Evolutionary conservation across 768 basidiomycete genomes (phyloP).

Genomic region (Lentinula lateritia): DNA sequence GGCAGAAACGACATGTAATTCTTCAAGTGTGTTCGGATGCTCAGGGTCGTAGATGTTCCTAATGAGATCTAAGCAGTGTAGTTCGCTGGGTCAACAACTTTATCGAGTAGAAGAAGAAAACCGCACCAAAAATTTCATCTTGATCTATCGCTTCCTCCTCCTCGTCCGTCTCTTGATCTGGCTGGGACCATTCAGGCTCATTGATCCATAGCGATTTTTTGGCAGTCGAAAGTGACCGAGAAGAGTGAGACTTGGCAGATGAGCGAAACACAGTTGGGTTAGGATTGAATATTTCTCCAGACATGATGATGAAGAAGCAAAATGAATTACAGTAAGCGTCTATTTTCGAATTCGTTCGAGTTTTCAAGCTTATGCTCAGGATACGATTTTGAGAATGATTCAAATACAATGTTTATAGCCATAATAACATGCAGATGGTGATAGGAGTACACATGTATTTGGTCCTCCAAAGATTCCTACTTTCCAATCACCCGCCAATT

Average conservation of each 20-base stretch:
- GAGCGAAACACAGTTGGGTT: constrained; percentile 79
- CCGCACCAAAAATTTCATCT: constrained; percentile 86
- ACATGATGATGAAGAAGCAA: constrained; percentile 26
- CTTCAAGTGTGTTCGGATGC: constrained; percentile 89
- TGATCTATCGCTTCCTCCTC: constrained; percentile 77
- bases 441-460: background rate
- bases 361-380: background rate
- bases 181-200: constrained; percentile 35
- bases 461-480: background rate
- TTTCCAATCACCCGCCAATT: background rate
- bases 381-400: background rate
- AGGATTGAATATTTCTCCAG: constrained; percentile 71
- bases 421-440: background rate
- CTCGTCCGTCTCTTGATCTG: constrained; percentile 27
- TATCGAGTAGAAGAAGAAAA: background rate
- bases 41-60: constrained; percentile 93
- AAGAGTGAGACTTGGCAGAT: constrained; percentile 37
- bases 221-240: constrained; percentile 33
- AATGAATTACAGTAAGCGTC: background rate
- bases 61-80: constrained; percentile 70
- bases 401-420: background rate
- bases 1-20: constrained; percentile 90
- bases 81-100: background rate
- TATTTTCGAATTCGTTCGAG: background rate
- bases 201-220: constrained; percentile 60